A percentile compares a stretch with the other conserved stretches of the same genome.
Conservation (phyloP, 202 grass and related monocot species). For the Carex sylvatica region DNA sequence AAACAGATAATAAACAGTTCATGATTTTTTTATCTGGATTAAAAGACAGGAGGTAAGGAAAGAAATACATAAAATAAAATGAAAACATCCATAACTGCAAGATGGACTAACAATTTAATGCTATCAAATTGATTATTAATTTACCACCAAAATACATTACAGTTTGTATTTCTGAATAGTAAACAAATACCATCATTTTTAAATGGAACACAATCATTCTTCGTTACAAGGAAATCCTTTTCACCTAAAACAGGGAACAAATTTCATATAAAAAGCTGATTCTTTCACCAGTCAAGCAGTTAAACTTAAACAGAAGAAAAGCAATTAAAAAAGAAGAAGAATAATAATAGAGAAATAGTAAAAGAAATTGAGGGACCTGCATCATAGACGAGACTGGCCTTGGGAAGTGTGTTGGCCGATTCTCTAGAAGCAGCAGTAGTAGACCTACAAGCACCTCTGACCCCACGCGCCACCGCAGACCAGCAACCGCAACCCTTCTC, state of each 20-base stretch:
- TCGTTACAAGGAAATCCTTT: neutral
- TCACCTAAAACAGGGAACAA: neutral
- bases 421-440: constrained; percentile 8
- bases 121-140: neutral
- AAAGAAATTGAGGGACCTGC: constrained; percentile 41
- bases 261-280: neutral
- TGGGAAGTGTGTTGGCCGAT: constrained; percentile 33
- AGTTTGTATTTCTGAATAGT: neutral
- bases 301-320: neutral
- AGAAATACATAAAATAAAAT: neutral
- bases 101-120: neutral
- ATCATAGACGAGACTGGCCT: constrained; percentile 73
- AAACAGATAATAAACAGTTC: neutral
- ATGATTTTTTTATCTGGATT: neutral
- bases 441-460: constrained; percentile 52
- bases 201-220: neutral
- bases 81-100: neutral
- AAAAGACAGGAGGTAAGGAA: neutral
- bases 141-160: neutral
- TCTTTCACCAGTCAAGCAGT: neutral
- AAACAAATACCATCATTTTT: neutral
- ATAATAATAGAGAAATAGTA: neutral
- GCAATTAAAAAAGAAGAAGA: neutral
- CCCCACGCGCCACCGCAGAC: constrained; percentile 48
- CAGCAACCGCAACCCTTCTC: constrained; percentile 66